Evolutionary conservation across 371 early-diverging fungal species (phyloP).

Genomic region (Lichtheimia ornata): DNA sequence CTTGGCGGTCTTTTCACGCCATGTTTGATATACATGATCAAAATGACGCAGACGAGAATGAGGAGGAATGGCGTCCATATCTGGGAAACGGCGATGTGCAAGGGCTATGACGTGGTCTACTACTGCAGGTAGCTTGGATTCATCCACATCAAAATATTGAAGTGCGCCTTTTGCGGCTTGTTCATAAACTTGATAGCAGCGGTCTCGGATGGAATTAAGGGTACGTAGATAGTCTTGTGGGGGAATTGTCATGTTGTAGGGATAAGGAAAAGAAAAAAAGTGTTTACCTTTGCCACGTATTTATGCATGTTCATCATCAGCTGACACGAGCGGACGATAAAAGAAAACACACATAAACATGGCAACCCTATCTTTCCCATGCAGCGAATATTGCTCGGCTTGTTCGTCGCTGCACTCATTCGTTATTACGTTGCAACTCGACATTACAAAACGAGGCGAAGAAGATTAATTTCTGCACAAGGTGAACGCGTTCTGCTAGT

Average conservation of each 20-base stretch:
- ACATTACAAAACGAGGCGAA: slow-evolving; percentile 10
- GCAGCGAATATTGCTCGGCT: neutral
- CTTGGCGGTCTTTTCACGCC: slow-evolving; percentile 37
- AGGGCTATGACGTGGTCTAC: slow-evolving; percentile 69
- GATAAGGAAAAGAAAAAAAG: neutral
- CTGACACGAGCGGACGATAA: neutral
- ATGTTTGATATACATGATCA: slow-evolving; percentile 54
- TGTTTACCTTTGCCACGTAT: neutral
- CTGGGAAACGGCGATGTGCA: slow-evolving; percentile 73
- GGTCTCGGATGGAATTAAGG: slow-evolving; percentile 78
- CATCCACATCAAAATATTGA: slow-evolving; percentile 71
- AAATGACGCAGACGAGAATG: slow-evolving; percentile 92
- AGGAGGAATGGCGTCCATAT: slow-evolving; percentile 70
- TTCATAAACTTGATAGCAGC: slow-evolving; percentile 66
- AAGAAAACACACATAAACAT: neutral
- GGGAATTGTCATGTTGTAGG: slow-evolving; percentile 28
- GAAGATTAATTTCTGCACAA: slow-evolving; percentile 11
- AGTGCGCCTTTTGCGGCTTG: slow-evolving; percentile 53
- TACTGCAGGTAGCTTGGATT: slow-evolving; percentile 59
- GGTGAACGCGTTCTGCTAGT: slow-evolving; percentile 73
- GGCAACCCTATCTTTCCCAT: neutral
- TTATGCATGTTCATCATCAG: neutral
- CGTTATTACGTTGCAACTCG: neutral
- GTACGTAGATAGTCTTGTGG: slow-evolving; percentile 67
- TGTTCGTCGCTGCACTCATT: neutral